Base-by-base conservation (phyloP, 495 filamentous ascomycete species). In the Penicilliopsis zonata region DNA sequence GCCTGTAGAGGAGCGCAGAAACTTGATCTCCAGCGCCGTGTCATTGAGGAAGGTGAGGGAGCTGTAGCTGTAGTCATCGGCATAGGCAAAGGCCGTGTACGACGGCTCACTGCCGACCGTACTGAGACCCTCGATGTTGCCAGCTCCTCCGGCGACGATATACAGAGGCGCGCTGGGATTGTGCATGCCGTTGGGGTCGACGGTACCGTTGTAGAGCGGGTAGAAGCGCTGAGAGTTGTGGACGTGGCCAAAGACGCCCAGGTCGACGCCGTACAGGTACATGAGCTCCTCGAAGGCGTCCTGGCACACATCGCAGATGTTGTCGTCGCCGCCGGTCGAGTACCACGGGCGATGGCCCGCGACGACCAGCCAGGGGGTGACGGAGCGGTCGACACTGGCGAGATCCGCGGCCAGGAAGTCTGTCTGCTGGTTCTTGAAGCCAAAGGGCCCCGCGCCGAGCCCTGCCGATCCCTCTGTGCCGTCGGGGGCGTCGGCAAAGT, bases 331-430 rank as follows among this genome's bases (percentile, higher is more conserved):
- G 17, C 40, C 59, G 30, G 45, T 53, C 5, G 44, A 49, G 50
- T 79, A 79, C 71, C 71, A 77, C 0, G 74, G 74, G 1, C 74
- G 47, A 42, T 79, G 74, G 1, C 73, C 74, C 0, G 62, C 71
- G 20, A 72, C 64, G 7, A 79, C 47, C 0, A 77, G 31, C 72
- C 72, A 77, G 2, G 72, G 65, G 0, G 69, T 74, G 13, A 64
- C 53, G 15, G 34, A 41, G 28, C 69, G 58, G 43, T 73, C 65
- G 30, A 73, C 55, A 15, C 49, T 52, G 16, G 58, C 55, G 8
- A 73, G 58, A 41, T 73, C 68, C 2, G 55, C 56, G 3, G 44
- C 49, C 1, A 72, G 50, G 57, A 69, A 63, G 1, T 54, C 43
- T 9, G 53, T 35, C 23, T 63, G 59, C 16, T 60, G 56, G 28